These are phyloP conservation scores for Pseudodiploospora longispora DNA, from an alignment of 2,329 filamentous ascomycete genomes.

Conservation along the genomic window DNA sequence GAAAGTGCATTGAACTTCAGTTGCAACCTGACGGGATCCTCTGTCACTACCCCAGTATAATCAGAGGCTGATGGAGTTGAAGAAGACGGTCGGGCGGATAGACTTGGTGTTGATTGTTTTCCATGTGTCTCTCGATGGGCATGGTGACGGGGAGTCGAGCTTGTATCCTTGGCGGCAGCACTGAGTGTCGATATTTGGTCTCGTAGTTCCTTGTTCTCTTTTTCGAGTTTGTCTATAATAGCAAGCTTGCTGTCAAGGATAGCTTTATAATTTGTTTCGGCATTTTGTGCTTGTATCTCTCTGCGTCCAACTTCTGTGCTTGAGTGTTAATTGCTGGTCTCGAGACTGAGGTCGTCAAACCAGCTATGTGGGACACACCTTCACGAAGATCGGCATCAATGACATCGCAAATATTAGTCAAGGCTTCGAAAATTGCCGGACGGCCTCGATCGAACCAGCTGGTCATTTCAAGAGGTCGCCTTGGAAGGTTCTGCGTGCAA, in stretches of 20 bases:
- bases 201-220: constrained; percentile 35
- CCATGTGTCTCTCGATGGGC: too few species aligned
- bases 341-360: neutral
- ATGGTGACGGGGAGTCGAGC: too few species aligned
- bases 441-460: constrained; percentile 32
- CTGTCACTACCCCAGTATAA: neutral
- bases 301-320: constrained; percentile 4
- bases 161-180: neutral
- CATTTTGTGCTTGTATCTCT: neutral
- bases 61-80: too few species aligned
- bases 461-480: constrained; percentile 22
- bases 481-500: constrained; percentile 10
- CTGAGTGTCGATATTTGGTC: constrained; percentile 20
- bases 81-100: too few species aligned
- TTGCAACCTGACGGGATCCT: constrained; percentile 23
- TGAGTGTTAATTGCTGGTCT: constrained; percentile 4
- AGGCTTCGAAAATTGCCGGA: constrained; percentile 30
- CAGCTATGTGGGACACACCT: constrained; percentile 20
- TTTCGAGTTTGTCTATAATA: constrained; percentile 27
- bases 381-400: constrained; percentile 29
- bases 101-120: too few species aligned
- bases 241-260: constrained; percentile 8
- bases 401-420: constrained; percentile 30
- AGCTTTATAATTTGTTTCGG: neutral
- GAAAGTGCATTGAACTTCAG: constrained; percentile 33